phyloP scores from a whole-genome alignment of 2,329 filamentous ascomycete species.

The Corinectria fuckeliana region DNA sequence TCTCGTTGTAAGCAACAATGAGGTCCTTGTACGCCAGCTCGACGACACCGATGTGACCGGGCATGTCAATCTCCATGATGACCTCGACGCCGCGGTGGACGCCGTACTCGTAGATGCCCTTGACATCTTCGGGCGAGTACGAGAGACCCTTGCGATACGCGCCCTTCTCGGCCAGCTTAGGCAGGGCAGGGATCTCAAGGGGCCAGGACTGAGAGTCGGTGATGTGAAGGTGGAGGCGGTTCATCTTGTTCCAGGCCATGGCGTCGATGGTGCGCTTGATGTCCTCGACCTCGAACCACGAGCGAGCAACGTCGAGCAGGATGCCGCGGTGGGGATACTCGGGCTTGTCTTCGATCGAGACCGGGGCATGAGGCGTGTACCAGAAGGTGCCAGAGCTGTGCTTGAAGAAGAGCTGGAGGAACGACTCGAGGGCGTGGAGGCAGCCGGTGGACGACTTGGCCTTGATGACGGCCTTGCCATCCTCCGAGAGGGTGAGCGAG shows the following conservation, averaged over 20 bases:
- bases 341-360: constrained; percentile 75
- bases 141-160: constrained; percentile 72
- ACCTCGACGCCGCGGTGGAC: constrained; percentile 63
- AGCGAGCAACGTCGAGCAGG: constrained; percentile 78
- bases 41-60: constrained; percentile 63
- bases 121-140: constrained; percentile 71
- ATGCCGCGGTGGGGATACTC: constrained; percentile 79
- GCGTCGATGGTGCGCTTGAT: constrained; percentile 80
- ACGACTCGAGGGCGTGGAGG: constrained; percentile 75
- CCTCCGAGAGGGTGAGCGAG: constrained; percentile 63
- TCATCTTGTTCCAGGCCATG: constrained; percentile 81
- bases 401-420: constrained; percentile 80
- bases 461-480: constrained; percentile 67
- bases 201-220: constrained; percentile 90
- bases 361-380: constrained; percentile 76
- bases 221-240: constrained; percentile 79
- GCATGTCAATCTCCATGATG: constrained; percentile 68
- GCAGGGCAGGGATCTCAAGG: constrained; percentile 75
- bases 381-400: constrained; percentile 63
- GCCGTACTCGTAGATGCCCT: constrained; percentile 75
- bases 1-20: constrained; percentile 61
- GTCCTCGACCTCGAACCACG: constrained; percentile 70
- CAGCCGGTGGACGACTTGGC: constrained; percentile 73
- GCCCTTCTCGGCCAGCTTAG: constrained; percentile 74
- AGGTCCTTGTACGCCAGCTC: constrained; percentile 58